phyloP scores from a whole-genome alignment of 169 alveolate species.

The Cyclospora cayetanensis region DNA sequence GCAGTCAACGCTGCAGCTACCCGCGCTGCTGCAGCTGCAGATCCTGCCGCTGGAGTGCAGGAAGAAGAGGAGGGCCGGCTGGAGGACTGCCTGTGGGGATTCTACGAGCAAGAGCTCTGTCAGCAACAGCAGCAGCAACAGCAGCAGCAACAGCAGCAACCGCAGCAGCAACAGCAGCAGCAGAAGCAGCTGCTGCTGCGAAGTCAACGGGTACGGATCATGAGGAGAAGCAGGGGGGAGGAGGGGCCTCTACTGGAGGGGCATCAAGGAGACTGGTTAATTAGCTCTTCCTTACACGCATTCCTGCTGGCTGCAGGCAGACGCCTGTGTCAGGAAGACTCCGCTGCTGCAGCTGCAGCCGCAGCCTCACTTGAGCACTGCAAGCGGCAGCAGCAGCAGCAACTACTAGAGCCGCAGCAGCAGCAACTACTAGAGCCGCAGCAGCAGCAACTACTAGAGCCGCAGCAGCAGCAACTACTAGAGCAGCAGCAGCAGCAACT shows the following conservation, averaged over 20 bases:
- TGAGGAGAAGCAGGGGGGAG: background rate
- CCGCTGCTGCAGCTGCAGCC: slow-evolving; percentile 17
- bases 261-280: background rate
- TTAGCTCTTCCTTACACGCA: background rate
- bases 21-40: background rate
- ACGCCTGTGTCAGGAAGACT: background rate
- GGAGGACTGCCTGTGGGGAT: background rate
- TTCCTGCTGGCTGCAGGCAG: slow-evolving; percentile 9
- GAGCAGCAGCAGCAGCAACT: background rate
- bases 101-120: background rate
- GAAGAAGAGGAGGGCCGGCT: background rate
- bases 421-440: background rate
- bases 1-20: background rate
- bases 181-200: slow-evolving; percentile 34
- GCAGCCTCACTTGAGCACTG: background rate
- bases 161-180: slow-evolving; percentile 47
- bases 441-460: background rate
- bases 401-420: background rate
- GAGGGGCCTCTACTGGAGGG: background rate
- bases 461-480: background rate
- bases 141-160: background rate
- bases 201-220: background rate
- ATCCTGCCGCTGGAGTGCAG: background rate
- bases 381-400: background rate
- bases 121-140: slow-evolving; percentile 1